Conservation (phyloP, 2,329 filamentous ascomycete genomes). For the Calycina marina region DNA sequence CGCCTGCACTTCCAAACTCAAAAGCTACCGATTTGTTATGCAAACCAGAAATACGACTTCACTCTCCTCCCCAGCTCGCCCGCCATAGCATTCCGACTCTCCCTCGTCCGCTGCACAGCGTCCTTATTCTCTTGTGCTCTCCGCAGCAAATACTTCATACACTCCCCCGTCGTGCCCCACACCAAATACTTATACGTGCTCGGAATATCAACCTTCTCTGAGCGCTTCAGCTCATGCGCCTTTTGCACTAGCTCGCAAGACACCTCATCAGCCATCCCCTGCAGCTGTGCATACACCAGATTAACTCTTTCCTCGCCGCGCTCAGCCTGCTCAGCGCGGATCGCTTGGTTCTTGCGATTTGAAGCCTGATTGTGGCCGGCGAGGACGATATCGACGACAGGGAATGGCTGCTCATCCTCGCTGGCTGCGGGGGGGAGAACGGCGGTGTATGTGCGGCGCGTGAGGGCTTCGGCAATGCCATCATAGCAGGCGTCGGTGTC, state of each 20-base stretch:
- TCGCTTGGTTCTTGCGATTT: slow-evolving; percentile 40
- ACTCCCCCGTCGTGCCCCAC: slow-evolving; percentile 62
- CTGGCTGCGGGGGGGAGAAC: slow-evolving; percentile 31
- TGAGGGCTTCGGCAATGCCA: slow-evolving; percentile 49
- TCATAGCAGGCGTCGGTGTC: slow-evolving; percentile 64
- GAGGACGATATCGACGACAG: slow-evolving; percentile 49
- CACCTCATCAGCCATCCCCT: slow-evolving; percentile 93
- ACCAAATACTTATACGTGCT: slow-evolving; percentile 52
- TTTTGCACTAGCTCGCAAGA: slow-evolving; percentile 41
- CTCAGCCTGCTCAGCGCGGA: slow-evolving; percentile 30
- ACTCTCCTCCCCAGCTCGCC: slow-evolving; percentile 42
- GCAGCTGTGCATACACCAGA: slow-evolving; percentile 61
- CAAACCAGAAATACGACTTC: slow-evolving; percentile 21
- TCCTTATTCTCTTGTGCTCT: slow-evolving; percentile 63
- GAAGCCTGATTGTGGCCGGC: slow-evolving; percentile 73
- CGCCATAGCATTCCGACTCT: slow-evolving; percentile 48
- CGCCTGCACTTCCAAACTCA: too few species aligned
- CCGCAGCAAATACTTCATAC: slow-evolving; percentile 58
- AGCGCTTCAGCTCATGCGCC: slow-evolving; percentile 2
- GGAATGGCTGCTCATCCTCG: slow-evolving; percentile 31
- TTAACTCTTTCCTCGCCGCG: slow-evolving; percentile 26
- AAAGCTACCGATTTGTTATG: too few species aligned
- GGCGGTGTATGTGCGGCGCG: slow-evolving; percentile 46
- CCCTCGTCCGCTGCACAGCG: slow-evolving; percentile 47
- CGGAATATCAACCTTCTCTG: slow-evolving; percentile 32